Base-by-base conservation (phyloP, 1,284 basidiomycete genomes). In the Leucoagaricus sp. region DNA sequence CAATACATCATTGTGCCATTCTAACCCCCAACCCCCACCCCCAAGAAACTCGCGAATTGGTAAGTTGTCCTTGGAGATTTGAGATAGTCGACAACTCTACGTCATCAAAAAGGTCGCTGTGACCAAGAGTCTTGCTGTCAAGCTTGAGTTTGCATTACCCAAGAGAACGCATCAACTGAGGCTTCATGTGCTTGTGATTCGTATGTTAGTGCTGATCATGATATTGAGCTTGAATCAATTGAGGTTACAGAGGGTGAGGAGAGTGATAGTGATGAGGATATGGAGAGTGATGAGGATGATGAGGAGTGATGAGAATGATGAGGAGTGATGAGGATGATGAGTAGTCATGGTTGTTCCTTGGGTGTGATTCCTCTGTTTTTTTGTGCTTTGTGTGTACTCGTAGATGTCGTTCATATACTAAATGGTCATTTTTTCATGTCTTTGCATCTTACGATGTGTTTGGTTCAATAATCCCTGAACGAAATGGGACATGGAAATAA, bases 31-130 rank as follows among this genome's bases (percentile, higher is more conserved):
- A n/a, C n/a, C n/a, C n/a, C n/a, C n/a, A n/a, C n/a, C n/a, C n/a
- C n/a, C n/a, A 88, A 88, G 70, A 98, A 98, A 80, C 85, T 96
- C 72, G 87, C 92, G 55, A 94, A 95, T 67, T 99, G 96, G 96
- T 99, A 96, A 96, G 79, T 98, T 28, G 94, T 98, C 40, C 82
- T 98, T 4, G 95, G 95, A 28, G 93, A 97, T n/a, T 62, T 85
- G 74, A 57, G 80, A 71, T 67, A 87, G 76, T 63, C 83, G 81
- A 59, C 88, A 91, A 63, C 76, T 99, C 41, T 85, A n/a, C n/a
- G n/a, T n/a, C n/a, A n/a, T n/a, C n/a, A n/a, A n/a, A n/a, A n/a
- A n/a, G n/a, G n/a, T n/a, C n/a, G n/a, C n/a, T n/a, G n/a, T n/a
- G n/a, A n/a, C n/a, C n/a, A n/a, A n/a, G n/a, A n/a, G n/a, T n/a